Percentiles rank a stretch among this genome's conserved stretches.
Evolutionary conservation across 179 eudicot genomes (phyloP).

Genomic region (Silene vulgaris): DNA sequence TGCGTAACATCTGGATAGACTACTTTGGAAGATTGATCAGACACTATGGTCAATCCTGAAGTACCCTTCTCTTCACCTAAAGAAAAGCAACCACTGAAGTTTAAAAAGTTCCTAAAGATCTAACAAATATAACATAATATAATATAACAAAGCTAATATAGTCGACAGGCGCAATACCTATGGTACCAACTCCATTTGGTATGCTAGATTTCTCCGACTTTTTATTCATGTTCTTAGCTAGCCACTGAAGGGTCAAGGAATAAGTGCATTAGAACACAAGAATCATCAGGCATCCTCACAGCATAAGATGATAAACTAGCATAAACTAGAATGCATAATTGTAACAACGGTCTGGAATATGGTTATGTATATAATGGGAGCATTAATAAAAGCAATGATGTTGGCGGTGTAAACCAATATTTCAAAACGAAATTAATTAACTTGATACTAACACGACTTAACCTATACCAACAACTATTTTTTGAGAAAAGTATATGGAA

Average conservation of each 20-base stretch:
- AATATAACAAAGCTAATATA: conserved; percentile 16
- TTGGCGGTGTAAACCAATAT: too few species aligned
- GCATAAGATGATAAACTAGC: neutral
- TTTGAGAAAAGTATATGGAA: too few species aligned
- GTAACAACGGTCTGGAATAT: too few species aligned
- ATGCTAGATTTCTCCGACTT: conserved; percentile 55
- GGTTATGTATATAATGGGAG: too few species aligned
- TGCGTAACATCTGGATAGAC: conserved; percentile 73
- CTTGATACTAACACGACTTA: too few species aligned
- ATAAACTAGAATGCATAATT: neutral
- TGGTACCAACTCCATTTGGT: conserved; percentile 44
- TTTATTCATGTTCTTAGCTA: conserved; percentile 58
- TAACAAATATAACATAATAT: conserved; percentile 14
- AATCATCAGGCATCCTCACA: conserved; percentile 14
- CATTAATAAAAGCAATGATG: too few species aligned
- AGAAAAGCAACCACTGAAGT: conserved; percentile 13
- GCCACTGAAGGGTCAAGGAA: conserved; percentile 55
- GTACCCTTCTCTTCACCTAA: conserved; percentile 48
- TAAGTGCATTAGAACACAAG: conserved; percentile 7
- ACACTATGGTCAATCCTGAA: conserved; percentile 36
- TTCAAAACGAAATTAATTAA: too few species aligned
- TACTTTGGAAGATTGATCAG: conserved; percentile 46
- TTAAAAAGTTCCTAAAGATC: neutral
- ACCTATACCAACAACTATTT: too few species aligned
- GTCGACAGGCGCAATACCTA: conserved; percentile 35